Evolutionary conservation across 441 rosid genomes (phyloP), one percentile per base, ranked within the genome.

Genomic region (Arabidopsis lyrata): DNA sequence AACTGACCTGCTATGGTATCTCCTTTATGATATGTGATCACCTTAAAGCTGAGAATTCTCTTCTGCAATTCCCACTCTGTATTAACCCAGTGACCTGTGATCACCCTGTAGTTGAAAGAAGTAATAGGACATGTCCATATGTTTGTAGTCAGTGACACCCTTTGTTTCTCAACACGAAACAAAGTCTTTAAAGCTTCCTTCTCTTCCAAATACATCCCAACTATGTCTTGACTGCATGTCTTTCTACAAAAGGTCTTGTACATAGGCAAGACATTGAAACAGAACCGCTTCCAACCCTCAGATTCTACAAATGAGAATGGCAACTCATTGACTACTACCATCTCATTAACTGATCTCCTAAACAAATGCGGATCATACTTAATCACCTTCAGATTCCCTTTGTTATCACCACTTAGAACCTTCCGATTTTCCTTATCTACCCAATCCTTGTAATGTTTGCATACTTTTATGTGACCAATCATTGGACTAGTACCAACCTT

Each of bases 31-130:
- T 68, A 2, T 7, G n/a, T n/a, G 8, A 57, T 8, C 5, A 34
- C 42, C 2, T 56, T 68, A 10, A 68, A 68, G 8, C 47, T 44
- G 1, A 68, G 24, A 4, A 44, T 68, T 10, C 13, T 68, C 14
- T 57, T 68, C 8, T 68, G 65, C 24, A 68, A 8, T 1, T 29
- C 14, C 65, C 56, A 56, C 4, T 56, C 9, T 5, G 3, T 6
- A 18, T 57, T 35, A 16, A 45, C 31, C 53, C 41, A 69, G 2
- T 57, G 73, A 9, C 34, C 2, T 5, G 48, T 66, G 1, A 22
- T 20, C 4, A 66, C 70, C 70, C 50, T 66, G 29, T 66, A 66
- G 10, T 14, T 54, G 31, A 5, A 22, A 0, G 48, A 50, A 3
- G 52, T 67, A 4, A 3, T 24, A 24, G 27, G 27, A 24, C 27